Base-by-base conservation (phyloP, 345 rosid genomes). In the Eucalyptus albens region DNA sequence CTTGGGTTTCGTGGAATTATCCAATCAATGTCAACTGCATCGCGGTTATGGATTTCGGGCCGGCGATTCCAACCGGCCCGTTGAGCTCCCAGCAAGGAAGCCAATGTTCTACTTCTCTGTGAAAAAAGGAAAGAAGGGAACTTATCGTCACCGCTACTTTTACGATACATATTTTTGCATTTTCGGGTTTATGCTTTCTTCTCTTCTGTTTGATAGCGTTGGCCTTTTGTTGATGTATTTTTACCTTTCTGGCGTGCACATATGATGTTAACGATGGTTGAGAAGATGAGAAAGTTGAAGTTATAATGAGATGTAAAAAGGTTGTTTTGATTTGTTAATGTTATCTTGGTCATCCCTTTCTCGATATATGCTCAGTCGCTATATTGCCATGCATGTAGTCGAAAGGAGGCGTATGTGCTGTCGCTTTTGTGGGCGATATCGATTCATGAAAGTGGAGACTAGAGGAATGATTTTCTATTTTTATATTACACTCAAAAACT, bases 1-100 rank as follows among this genome's bases (percentile, higher is more conserved):
- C 96, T 49, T 97, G 99, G 97, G 98, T 98, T 86, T 98, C 99
- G 1, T 96, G 97, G 2, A 89, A 91, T 14, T 96, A 96, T 91
- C 93, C 93, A 89, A 89, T 98, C 67, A 93, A 94, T 77, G 96
- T 97, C 6, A 90, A 95, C 47, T 98, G 99, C 91, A 87, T 94
- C 56, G 97, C 97, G 59, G 90, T 95, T 31, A 90, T 97, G 92
- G 94, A 92, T 85, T 94, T 98, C 89, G 97, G 95, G 86, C 92
- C 92, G 6, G 86, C 92, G 91, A 72, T 89, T 51, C 95, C 97
- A 24, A 90, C 93, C 5, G 89, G 91, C 69, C 98, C 98, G 12
- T 88, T 97, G 80, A 94, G 90, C 89, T 89, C 96, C 33, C 88
- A 88, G 89, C 95, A 94, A 93, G 99, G 96, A 86, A 90, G 96